A percentile compares a stretch with the other conserved stretches of the same genome.
These are phyloP conservation scores for Knoxdaviesia capensis DNA, from an alignment of 2,329 filamentous ascomycete genomes.

Conservation along the genomic window DNA sequence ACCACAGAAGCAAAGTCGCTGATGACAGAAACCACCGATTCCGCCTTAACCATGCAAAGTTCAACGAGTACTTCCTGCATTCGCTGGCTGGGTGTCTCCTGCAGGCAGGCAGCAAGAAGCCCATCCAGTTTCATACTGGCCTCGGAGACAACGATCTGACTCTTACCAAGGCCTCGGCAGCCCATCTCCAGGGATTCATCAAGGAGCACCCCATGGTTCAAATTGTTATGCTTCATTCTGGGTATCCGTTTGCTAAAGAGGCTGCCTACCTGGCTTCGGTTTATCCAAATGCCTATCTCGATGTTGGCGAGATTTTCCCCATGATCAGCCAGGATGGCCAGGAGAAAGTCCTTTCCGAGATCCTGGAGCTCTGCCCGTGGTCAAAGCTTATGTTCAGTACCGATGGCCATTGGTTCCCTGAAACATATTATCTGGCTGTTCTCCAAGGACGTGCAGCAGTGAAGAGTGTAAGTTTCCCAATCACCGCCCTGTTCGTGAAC, in stretches of 20 bases:
- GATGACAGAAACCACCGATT: background rate
- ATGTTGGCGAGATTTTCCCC: slow-evolving; percentile 69
- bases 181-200: slow-evolving; percentile 56
- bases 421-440: slow-evolving; percentile 56
- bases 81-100: slow-evolving; percentile 17
- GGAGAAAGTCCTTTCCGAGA: slow-evolving; percentile 46
- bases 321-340: slow-evolving; percentile 60
- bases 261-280: slow-evolving; percentile 59
- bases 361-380: slow-evolving; percentile 54
- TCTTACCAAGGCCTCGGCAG: slow-evolving; percentile 49
- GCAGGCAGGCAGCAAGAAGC: slow-evolving; percentile 33
- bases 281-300: slow-evolving; percentile 63
- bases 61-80: slow-evolving; percentile 54
- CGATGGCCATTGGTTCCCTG: slow-evolving; percentile 61
- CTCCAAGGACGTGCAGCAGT: slow-evolving; percentile 52
- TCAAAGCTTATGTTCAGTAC: slow-evolving; percentile 66
- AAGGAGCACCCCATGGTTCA: slow-evolving; percentile 46
- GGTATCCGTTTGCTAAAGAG: slow-evolving; percentile 65
- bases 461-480: slow-evolving; percentile 27
- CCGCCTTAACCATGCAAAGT: slow-evolving; percentile 35
- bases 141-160: slow-evolving; percentile 64
- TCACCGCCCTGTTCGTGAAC: background rate
- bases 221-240: slow-evolving; percentile 60
- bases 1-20: no score
- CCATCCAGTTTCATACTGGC: slow-evolving; percentile 69